phyloP scores from a whole-genome alignment of 331 rosid genomes.

The Quercus lobata region DNA sequence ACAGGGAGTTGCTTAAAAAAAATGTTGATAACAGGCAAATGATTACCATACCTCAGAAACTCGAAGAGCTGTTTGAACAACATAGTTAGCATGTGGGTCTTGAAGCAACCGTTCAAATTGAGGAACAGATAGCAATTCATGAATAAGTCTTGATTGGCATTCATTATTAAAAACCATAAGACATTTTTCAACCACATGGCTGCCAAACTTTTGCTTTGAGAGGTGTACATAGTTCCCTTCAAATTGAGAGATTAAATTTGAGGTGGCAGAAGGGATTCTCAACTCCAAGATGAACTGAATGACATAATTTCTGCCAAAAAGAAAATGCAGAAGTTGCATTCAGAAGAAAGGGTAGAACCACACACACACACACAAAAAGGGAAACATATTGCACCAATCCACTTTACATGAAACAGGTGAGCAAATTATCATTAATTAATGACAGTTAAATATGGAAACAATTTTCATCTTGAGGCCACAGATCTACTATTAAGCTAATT shows the following conservation, averaged over 20 bases:
- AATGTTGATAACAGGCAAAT: background rate
- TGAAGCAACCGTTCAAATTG: conserved; percentile 56
- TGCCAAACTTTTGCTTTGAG: conserved; percentile 60
- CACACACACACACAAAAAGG: background rate
- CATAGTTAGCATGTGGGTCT: conserved; percentile 61
- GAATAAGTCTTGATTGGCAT: conserved; percentile 25
- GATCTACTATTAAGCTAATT: no score
- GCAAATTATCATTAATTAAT: background rate
- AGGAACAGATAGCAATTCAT: conserved; percentile 36
- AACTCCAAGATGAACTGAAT: conserved; percentile 58
- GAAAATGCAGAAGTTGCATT: background rate
- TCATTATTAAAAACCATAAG: conserved; percentile 32
- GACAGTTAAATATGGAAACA: background rate
- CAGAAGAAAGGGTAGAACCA: background rate
- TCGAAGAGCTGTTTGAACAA: conserved; percentile 52
- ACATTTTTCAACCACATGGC: conserved; percentile 72
- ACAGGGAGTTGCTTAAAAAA: no score
- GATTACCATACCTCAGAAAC: conserved; percentile 36
- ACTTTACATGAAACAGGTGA: background rate
- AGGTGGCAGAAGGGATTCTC: conserved; percentile 40
- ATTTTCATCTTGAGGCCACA: background rate
- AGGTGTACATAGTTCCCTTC: conserved; percentile 46
- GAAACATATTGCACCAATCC: background rate
- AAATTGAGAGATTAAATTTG: conserved; percentile 32
- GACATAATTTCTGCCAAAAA: conserved; percentile 53